Conservation (phyloP, 2,329 filamentous ascomycete species). For the Claviceps citrina region DNA sequence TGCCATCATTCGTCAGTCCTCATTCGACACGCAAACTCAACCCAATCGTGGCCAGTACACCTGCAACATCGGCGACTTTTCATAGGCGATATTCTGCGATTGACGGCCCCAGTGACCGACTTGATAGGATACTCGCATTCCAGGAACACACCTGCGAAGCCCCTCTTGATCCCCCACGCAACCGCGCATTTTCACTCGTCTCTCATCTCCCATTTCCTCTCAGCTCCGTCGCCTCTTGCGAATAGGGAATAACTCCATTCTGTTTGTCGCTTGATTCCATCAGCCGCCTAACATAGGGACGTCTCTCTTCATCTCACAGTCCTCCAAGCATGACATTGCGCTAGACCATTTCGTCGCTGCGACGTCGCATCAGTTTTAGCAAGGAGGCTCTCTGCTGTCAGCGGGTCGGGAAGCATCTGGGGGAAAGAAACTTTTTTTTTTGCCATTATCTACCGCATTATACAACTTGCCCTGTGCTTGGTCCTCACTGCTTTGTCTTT, state of each 20-base stretch:
- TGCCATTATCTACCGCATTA: slow-evolving; percentile 5
- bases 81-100: background rate
- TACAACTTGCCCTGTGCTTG: slow-evolving; percentile 3
- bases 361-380: slow-evolving; percentile 1
- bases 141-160: background rate
- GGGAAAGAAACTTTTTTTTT: slow-evolving; percentile 2
- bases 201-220: background rate
- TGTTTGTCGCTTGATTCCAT: background rate
- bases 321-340: slow-evolving; percentile 3
- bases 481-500: slow-evolving; percentile 1
- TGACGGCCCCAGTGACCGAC: background rate
- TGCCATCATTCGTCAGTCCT: background rate
- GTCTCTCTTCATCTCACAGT: background rate
- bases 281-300: background rate
- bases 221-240: background rate
- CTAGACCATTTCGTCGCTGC: slow-evolving; percentile 1
- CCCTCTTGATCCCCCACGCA: background rate
- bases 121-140: background rate
- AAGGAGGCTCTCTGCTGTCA: slow-evolving; percentile 2
- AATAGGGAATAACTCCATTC: background rate
- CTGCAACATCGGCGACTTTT: background rate
- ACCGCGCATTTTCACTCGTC: background rate
- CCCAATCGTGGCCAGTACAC: background rate
- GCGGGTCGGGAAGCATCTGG: background rate
- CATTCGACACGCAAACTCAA: background rate